Evolutionary conservation across 805 yeast genomes (phyloP), one percentile per base, ranked within the genome.

Genomic region (Starmerella khaoyaiensis): DNA sequence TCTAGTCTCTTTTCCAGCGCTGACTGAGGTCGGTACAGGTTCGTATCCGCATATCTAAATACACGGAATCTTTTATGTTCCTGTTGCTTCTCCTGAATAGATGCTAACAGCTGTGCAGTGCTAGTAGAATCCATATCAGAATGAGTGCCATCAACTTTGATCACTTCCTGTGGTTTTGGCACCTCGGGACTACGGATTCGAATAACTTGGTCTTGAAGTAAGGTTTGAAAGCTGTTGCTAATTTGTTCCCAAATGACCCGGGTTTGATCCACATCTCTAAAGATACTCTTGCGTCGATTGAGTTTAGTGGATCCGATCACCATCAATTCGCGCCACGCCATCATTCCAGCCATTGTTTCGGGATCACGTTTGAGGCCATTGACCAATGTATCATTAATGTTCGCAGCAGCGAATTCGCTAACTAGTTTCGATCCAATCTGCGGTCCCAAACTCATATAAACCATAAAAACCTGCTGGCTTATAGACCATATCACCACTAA

Each of bases 281-380:
- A 63, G 5, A 63, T 58, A n/a, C 46, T 17, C 18, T 39, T 41
- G 17, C 68, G 47, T n/a, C 68, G 51, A 10, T 37, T 44, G 11
- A 47, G 41, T 29, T 51, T 47, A 22, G 44, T 44, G 24, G 45
- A 42, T 5, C 62, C 52, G 28, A 63, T 55, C 18, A 40, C 38
- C 12, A 43, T 36, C 9, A 64, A 50, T 38, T 63, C 68, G 31
- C 57, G 53, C 51, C 60, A 63, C 1, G 68, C 67, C 15, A 52
- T 44, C 7, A 57, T 41, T 31, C 52, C 46, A 4, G 59, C 48
- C 8, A 57, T 45, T 2, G 51, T 49, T 8, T 28, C 37, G 9
- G 41, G 40, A 3, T 28, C n/a, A 12, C 49, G 42, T 5, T 47
- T 30, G 23, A 64, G 45, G 1, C 68, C 68, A 5, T 57, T 45